Evolutionary conservation across 805 yeast species (phyloP).

Genomic region (Phaffomyces opuntiae): DNA sequence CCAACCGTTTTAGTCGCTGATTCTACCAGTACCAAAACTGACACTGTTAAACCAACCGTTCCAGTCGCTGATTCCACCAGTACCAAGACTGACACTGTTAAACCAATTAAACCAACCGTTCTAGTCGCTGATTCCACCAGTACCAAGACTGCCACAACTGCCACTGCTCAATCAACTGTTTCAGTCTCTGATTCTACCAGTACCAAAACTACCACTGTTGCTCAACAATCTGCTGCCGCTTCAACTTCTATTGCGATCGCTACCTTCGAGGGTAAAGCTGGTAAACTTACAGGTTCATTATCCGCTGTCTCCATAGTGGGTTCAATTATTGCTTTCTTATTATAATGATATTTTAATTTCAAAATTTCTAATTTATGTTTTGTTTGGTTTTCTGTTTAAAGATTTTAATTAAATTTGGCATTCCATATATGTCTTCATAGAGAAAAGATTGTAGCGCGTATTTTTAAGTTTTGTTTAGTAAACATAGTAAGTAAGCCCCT

Average conservation of each 20-base stretch:
- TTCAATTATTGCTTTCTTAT: slow-evolving; percentile 74
- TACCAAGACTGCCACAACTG: background rate
- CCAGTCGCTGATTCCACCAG: background rate
- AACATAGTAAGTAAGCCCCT: no score
- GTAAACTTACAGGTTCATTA: slow-evolving; percentile 83
- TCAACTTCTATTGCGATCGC: slow-evolving; percentile 2
- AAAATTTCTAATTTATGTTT: slow-evolving; percentile 8
- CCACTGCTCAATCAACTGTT: background rate
- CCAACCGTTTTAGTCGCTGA: no score
- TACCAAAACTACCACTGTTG: background rate
- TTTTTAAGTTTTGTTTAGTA: no score
- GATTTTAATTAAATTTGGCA: background rate
- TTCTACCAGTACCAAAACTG: background rate
- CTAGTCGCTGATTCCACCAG: background rate
- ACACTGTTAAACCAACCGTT: background rate
- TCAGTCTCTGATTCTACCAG: slow-evolving; percentile 41
- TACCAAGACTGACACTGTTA: background rate
- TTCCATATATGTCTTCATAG: background rate
- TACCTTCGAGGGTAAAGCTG: slow-evolving; percentile 41
- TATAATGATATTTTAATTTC: slow-evolving; percentile 67
- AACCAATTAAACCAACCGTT: no score
- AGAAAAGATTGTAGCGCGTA: no score
- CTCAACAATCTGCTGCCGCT: background rate
- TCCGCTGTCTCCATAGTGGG: slow-evolving; percentile 84
- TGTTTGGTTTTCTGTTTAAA: background rate